phyloP scores from a whole-genome alignment of 139 green algal species.

The Chlorella sp. region DNA sequence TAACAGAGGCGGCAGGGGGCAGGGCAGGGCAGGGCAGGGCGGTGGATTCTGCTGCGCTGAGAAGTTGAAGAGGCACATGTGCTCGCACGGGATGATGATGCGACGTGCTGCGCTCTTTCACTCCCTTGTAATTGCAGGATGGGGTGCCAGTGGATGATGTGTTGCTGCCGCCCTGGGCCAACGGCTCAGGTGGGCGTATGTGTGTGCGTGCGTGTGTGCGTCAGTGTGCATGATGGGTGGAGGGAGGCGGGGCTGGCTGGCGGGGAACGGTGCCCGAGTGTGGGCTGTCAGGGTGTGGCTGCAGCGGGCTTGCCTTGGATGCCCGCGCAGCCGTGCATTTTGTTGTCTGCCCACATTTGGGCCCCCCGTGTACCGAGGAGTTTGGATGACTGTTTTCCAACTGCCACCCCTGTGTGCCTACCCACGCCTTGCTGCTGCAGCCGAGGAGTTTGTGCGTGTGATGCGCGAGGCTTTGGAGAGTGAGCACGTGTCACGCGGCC shows the following conservation, averaged over 20 bases:
- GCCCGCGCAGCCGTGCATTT: too few relatives aligned
- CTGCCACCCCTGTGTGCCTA: neutral
- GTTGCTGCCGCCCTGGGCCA: constrained; percentile 86
- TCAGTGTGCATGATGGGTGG: too few relatives aligned
- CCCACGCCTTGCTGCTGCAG: neutral
- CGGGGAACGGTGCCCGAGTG: too few relatives aligned
- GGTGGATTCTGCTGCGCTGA: neutral
- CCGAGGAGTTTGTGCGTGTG: constrained; percentile 35
- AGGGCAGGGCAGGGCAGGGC: neutral
- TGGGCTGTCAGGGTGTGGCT: neutral
- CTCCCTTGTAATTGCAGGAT: constrained; percentile 11
- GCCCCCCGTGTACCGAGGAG: too few relatives aligned
- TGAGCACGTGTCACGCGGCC: constrained; percentile 66
- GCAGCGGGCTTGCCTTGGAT: too few relatives aligned
- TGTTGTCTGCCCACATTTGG: too few relatives aligned
- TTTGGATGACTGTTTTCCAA: too few relatives aligned
- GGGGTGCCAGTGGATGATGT: constrained; percentile 59
- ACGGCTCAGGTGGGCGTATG: constrained; percentile 23
- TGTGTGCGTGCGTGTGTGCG: neutral
- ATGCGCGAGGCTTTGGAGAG: constrained; percentile 68
- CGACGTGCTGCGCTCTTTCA: neutral
- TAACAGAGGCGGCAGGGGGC: too few relatives aligned
- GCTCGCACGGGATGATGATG: neutral
- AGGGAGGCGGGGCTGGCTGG: too few relatives aligned
- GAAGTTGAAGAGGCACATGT: neutral